Evolutionary conservation across 108 stramenopile genomes (phyloP).

Genomic region (Epipyxis sp.): DNA sequence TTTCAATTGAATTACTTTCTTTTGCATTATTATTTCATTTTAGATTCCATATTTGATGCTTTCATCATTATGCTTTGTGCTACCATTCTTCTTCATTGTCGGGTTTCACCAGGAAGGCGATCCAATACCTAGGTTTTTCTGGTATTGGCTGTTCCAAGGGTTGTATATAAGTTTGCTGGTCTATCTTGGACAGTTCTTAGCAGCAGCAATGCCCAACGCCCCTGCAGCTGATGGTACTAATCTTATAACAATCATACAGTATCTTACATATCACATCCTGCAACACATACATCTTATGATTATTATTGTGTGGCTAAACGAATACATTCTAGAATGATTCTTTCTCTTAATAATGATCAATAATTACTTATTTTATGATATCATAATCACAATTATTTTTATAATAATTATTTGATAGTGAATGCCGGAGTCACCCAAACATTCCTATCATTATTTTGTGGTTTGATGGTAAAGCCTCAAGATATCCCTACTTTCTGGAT

Average conservation of each 20-base stretch:
- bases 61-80: constrained; percentile 40
- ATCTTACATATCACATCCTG: not conserved
- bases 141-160: constrained; percentile 37
- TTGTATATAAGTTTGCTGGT: not conserved
- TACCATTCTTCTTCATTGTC: constrained; percentile 52
- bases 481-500: constrained; percentile 25
- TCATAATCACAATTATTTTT: too few relatives aligned
- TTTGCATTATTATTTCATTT: too few relatives aligned
- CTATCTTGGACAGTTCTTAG: not conserved
- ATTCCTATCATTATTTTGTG: not conserved
- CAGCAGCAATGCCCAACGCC: not conserved
- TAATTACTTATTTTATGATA: too few relatives aligned
- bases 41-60: too few relatives aligned
- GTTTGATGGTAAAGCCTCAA: not conserved
- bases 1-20: not conserved
- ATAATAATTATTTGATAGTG: too few relatives aligned
- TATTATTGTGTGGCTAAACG: not conserved
- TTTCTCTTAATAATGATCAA: too few relatives aligned
- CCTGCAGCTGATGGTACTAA: too few relatives aligned
- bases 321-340: not conserved
- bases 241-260: too few relatives aligned
- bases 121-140: constrained; percentile 42
- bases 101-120: constrained; percentile 24
- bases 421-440: not conserved
- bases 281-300: not conserved